Percentiles rank a stretch among this genome's conserved stretches.
These are phyloP conservation scores for Blakeslea trispora DNA, from an alignment of 371 early-diverging fungal species.

Conservation along the genomic window DNA sequence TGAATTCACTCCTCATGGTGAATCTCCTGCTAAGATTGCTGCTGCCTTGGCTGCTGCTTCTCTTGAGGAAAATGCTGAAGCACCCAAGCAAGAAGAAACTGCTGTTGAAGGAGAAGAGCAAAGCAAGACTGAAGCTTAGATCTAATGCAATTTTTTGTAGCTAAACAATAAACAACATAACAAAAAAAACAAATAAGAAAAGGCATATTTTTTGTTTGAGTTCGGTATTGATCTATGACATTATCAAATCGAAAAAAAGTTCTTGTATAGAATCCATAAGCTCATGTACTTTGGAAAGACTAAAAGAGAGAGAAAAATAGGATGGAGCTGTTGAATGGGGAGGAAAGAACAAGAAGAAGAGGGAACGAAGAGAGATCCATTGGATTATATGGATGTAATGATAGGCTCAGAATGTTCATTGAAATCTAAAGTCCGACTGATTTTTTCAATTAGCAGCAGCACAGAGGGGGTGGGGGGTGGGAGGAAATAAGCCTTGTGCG, in stretches of 20 bases:
- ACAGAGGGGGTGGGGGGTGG: neutral
- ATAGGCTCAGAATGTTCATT: no score
- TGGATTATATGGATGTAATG: no score
- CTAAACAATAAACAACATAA: neutral
- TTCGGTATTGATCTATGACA: no score
- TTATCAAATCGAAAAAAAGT: no score
- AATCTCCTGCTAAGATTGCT: constrained; percentile 38
- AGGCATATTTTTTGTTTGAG: no score
- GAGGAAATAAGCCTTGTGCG: neutral
- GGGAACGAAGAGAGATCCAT: no score
- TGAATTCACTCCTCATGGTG: constrained; percentile 52
- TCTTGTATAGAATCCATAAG: no score
- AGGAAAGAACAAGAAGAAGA: no score
- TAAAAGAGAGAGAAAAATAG: no score
- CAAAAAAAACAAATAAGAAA: no score
- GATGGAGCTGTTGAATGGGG: no score
- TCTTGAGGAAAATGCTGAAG: constrained; percentile 20
- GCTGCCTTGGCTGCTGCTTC: constrained; percentile 26
- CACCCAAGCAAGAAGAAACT: constrained; percentile 12
- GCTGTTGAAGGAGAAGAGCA: constrained; percentile 4
- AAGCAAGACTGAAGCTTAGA: constrained; percentile 8
- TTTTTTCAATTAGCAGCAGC: neutral
- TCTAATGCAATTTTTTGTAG: neutral
- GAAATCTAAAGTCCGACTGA: neutral
- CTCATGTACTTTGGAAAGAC: no score